Percentiles rank a stretch among this genome's conserved stretches.
phyloP scores from a whole-genome alignment of 1,284 basidiomycete genomes.

The Pseudozyma hubeiensis region DNA sequence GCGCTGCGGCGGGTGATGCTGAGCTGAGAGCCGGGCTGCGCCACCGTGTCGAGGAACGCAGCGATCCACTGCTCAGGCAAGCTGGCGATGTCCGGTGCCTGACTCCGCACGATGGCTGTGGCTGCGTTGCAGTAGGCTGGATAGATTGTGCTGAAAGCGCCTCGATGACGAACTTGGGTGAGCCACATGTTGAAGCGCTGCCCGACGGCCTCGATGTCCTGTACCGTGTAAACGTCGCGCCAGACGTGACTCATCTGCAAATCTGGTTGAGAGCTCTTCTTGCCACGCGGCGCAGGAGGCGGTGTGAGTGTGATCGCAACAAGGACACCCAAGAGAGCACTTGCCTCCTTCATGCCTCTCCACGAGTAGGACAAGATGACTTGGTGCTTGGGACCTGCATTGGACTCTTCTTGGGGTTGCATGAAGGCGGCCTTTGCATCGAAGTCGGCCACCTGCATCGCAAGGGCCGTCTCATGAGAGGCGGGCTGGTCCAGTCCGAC shows the following conservation, averaged over 20 bases:
- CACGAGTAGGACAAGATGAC: slow-evolving; percentile 68
- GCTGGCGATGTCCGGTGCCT: slow-evolving; percentile 44
- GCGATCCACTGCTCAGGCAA: slow-evolving; percentile 65
- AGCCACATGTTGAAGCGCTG: slow-evolving; percentile 67
- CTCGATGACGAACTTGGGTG: slow-evolving; percentile 67
- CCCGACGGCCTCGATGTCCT: slow-evolving; percentile 56
- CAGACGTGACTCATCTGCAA: slow-evolving; percentile 26
- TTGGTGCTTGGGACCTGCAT: slow-evolving; percentile 63
- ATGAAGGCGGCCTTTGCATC: slow-evolving; percentile 42
- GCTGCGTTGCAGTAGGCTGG: slow-evolving; percentile 65
- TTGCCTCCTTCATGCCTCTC: slow-evolving; percentile 69
- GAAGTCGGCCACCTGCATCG: slow-evolving; percentile 50
- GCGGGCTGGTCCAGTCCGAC: slow-evolving; percentile 45
- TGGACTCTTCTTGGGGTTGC: slow-evolving; percentile 45
- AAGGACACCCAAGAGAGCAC: slow-evolving; percentile 64
- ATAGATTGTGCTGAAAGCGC: slow-evolving; percentile 68
- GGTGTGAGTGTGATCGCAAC: slow-evolving; percentile 52
- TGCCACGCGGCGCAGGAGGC: slow-evolving; percentile 7
- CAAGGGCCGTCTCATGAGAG: slow-evolving; percentile 54
- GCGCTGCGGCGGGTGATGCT: slow-evolving; percentile 69
- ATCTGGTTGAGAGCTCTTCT: slow-evolving; percentile 9
- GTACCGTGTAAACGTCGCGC: slow-evolving; percentile 30
- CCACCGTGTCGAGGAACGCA: slow-evolving; percentile 52
- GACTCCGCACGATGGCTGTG: slow-evolving; percentile 50
- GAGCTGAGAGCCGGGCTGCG: slow-evolving; percentile 47